Percentiles rank a stretch among this genome's conserved stretches.
These are phyloP conservation scores for Cucumis cinereus DNA, from an alignment of 306 rosid species.

Conservation along the genomic window DNA sequence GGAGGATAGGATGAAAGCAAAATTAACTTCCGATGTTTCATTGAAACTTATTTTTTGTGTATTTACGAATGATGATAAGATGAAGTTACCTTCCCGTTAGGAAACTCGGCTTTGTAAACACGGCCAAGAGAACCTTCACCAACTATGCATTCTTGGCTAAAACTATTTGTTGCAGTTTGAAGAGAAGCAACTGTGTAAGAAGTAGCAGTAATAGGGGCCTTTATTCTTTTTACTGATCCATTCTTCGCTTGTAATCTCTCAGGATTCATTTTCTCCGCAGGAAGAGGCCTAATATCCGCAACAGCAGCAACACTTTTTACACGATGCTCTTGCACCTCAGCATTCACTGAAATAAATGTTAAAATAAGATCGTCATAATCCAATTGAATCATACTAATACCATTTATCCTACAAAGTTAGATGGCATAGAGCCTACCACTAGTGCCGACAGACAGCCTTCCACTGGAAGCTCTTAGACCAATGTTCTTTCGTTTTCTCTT, in stretches of 20 bases:
- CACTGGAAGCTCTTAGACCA: constrained; percentile 40
- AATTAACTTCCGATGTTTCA: background rate
- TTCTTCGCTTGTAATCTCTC: constrained; percentile 58
- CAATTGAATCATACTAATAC: background rate
- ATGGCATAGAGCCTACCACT: constrained; percentile 39
- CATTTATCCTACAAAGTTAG: background rate
- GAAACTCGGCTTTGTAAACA: constrained; percentile 82
- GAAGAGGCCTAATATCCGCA: constrained; percentile 75
- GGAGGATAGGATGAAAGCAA: background rate
- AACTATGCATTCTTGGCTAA: constrained; percentile 75
- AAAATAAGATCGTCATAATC: background rate
- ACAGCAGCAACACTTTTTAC: constrained; percentile 41
- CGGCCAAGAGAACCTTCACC: constrained; percentile 99
- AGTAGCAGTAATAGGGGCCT: constrained; percentile 89
- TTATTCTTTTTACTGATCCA: constrained; percentile 64
- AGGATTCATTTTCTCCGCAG: constrained; percentile 44
- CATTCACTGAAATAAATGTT: constrained; percentile 33
- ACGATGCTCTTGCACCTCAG: constrained; percentile 73
- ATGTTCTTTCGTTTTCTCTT: constrained; percentile 46
- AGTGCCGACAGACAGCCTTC: constrained; percentile 39
- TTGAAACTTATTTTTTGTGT: background rate
- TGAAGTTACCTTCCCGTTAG: constrained; percentile 72
- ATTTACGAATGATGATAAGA: background rate
- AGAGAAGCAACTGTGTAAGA: constrained; percentile 78
- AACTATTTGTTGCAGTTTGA: constrained; percentile 93